Evolutionary conservation across 805 yeast genomes (phyloP).

Genomic region (Starmerella cellae): DNA sequence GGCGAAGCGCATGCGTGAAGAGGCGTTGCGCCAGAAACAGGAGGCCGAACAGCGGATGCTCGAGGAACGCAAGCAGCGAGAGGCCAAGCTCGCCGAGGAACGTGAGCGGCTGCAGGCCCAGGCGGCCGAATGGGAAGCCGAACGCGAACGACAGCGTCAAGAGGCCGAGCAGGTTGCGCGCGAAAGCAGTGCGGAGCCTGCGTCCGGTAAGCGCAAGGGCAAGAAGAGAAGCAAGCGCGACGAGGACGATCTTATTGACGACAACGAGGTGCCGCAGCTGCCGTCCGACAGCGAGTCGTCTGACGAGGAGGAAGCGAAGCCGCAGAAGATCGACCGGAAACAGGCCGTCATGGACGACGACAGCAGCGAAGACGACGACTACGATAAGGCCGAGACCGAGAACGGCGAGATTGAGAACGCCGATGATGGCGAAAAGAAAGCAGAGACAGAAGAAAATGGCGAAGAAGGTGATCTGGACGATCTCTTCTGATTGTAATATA

Average conservation of each 20-base stretch:
- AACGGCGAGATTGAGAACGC: slow-evolving; percentile 18
- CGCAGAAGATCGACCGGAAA: slow-evolving; percentile 4
- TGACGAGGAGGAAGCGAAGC: background rate
- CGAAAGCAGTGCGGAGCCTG: background rate
- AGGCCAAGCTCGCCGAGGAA: slow-evolving; percentile 25
- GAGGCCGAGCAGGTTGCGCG: slow-evolving; percentile 1
- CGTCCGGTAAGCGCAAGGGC: background rate
- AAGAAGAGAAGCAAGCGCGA: slow-evolving; percentile 12
- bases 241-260: slow-evolving; percentile 28
- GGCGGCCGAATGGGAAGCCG: slow-evolving; percentile 28
- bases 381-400: slow-evolving; percentile 12
- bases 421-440: slow-evolving; percentile 17
- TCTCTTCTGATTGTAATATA: slow-evolving; percentile 10
- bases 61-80: slow-evolving; percentile 23
- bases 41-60: slow-evolving; percentile 25
- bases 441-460: slow-evolving; percentile 18
- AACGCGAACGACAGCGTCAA: slow-evolving; percentile 28
- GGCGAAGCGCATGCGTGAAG: slow-evolving; percentile 55
- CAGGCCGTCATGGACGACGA: slow-evolving; percentile 12
- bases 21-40: slow-evolving; percentile 36
- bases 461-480: slow-evolving; percentile 22
- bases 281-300: slow-evolving; percentile 19
- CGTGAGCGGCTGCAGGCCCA: slow-evolving; percentile 25
- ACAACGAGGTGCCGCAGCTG: slow-evolving; percentile 29
- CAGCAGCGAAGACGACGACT: slow-evolving; percentile 14